These are phyloP conservation scores for Trypethelium eluteriae DNA, from an alignment of 495 filamentous ascomycete species.

Conservation along the genomic window DNA sequence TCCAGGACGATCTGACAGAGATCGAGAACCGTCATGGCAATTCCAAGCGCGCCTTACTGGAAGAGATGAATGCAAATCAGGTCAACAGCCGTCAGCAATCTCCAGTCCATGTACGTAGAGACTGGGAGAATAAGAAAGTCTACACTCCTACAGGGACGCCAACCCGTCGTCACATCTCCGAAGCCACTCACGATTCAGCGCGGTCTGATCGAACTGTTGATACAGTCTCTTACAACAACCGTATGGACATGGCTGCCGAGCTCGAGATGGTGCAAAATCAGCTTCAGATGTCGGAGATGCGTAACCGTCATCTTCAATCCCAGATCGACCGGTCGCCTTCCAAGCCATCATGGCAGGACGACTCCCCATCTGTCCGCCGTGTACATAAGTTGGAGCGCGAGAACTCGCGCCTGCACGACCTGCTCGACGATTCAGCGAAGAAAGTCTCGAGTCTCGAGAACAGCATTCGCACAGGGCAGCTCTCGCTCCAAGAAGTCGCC, in stretches of 20 bases:
- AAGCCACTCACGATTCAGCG: slow-evolving; percentile 67
- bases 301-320: slow-evolving; percentile 86
- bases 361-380: slow-evolving; percentile 74
- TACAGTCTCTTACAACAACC: slow-evolving; percentile 77
- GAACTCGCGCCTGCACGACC: slow-evolving; percentile 85
- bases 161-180: slow-evolving; percentile 67
- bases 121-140: slow-evolving; percentile 59
- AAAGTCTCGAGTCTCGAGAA: slow-evolving; percentile 88
- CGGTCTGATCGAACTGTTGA: slow-evolving; percentile 86
- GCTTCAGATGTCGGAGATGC: slow-evolving; percentile 91
- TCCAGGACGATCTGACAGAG: slow-evolving; percentile 65
- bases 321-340: slow-evolving; percentile 64
- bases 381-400: slow-evolving; percentile 88
- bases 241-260: slow-evolving; percentile 85
- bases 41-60: slow-evolving; percentile 63
- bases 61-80: slow-evolving; percentile 84
- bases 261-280: slow-evolving; percentile 91
- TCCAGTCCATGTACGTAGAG: slow-evolving; percentile 65
- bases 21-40: slow-evolving; percentile 64
- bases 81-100: slow-evolving; percentile 61
- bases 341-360: slow-evolving; percentile 60
- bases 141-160: slow-evolving; percentile 46
- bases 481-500: slow-evolving; percentile 86
- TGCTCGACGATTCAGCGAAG: slow-evolving; percentile 89
- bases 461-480: slow-evolving; percentile 76